phyloP scores from a whole-genome alignment of 202 grass and related monocot genomes.

The Carex arenaria region DNA sequence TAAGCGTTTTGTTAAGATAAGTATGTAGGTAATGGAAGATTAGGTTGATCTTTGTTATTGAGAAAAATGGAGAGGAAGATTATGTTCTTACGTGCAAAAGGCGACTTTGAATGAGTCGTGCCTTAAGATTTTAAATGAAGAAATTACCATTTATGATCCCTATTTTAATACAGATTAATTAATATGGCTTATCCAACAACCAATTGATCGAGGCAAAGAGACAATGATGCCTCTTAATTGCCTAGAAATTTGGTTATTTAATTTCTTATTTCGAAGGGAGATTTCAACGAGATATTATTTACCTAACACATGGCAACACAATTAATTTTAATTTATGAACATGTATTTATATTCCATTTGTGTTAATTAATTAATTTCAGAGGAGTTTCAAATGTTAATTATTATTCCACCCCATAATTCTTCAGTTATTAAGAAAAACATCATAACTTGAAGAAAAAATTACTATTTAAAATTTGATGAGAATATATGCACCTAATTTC shows the following conservation, averaged over 20 bases:
- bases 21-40: not conserved
- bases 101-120: conserved; percentile 15
- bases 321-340: not conserved
- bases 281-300: not conserved
- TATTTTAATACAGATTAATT: not conserved
- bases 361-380: not conserved
- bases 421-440: not conserved
- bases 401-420: not conserved
- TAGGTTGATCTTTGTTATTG: not conserved
- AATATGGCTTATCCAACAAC: conserved; percentile 1
- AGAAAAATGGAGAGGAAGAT: not conserved
- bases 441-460: not conserved
- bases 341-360: not conserved
- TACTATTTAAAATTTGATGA: not conserved
- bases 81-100: conserved; percentile 11
- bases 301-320: not conserved
- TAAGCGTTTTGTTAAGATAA: not conserved
- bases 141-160: not conserved
- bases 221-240: conserved; percentile 3
- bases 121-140: not conserved
- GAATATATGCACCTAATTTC: not conserved
- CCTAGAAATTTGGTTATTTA: not conserved
- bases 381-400: not conserved
- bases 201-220: not conserved
- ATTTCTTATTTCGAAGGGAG: not conserved